Percentiles rank a stretch among this genome's conserved stretches.
phyloP scores from a whole-genome alignment of 345 rosid species.

The Eucalyptus polyanthemos region DNA sequence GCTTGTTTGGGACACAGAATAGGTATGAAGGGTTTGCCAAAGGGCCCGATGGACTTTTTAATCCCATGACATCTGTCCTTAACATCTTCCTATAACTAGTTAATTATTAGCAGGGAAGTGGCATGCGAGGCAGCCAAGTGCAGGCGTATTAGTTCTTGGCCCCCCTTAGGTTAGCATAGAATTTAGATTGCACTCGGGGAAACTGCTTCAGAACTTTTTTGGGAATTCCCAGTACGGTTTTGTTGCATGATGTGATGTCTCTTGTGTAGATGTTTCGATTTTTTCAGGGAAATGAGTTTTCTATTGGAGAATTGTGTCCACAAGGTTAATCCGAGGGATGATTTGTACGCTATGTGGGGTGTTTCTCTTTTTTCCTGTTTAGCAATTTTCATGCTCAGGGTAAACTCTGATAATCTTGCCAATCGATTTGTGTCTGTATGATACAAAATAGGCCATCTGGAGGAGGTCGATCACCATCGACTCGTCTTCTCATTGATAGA shows the following conservation, averaged over 20 bases:
- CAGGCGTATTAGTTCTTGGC: too few species aligned
- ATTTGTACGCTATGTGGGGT: neutral
- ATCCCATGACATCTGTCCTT: neutral
- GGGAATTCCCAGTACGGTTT: too few species aligned
- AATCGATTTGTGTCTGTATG: neutral
- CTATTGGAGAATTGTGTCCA: too few species aligned
- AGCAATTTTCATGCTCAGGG: neutral
- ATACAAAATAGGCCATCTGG: constrained; percentile 29
- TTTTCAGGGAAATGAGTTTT: too few species aligned
- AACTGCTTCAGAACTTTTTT: neutral
- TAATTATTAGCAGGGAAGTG: neutral
- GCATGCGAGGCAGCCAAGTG: neutral
- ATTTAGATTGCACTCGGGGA: neutral
- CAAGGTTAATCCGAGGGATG: too few species aligned
- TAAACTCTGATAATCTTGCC: neutral
- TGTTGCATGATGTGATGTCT: too few species aligned
- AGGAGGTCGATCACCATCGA: constrained; percentile 20
- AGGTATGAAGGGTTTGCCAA: neutral
- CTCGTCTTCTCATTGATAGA: constrained; percentile 17
- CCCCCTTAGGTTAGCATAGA: neutral
- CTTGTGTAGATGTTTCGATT: too few species aligned
- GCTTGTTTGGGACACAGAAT: neutral
- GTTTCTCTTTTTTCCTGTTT: neutral
- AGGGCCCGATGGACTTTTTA: neutral
- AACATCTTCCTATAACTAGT: neutral